Evolutionary conservation across 805 yeast genomes (phyloP), one percentile per base, ranked within the genome.

Genomic region (Wickerhamiella vanderwaltii): DNA sequence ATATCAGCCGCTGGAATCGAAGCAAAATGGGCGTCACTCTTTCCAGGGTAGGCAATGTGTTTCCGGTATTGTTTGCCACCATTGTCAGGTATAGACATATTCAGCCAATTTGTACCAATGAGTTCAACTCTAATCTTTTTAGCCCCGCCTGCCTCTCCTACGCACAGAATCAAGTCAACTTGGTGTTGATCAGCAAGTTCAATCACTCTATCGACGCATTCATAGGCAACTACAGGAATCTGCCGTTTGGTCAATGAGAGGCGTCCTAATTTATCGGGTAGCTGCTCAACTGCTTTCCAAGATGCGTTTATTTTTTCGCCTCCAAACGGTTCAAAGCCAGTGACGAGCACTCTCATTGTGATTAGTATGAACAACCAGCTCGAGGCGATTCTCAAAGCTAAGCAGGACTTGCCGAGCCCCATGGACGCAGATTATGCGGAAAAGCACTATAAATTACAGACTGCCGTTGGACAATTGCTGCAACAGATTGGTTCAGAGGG

Each of bases 401-500:
- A 23, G 18, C n/a, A 22, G 20, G 13, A 18, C 4, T 30, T 30
- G 12, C 34, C 34, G 11, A 24, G 24, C 29, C 28, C 41, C 4
- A 15, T 23, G 25, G 41, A 38, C 18, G 28, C 32, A 11, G 17
- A 19, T 4, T 38, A 38, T 16, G n/a, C 23, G 3, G 20, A 17
- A 3, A 12, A 18, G 6, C 41, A 38, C 16, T 23, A 11, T 18
- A 18, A 23, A 23, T 9, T 38, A 6, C 22, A 18, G 25, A 9
- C 15, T 3, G 20, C 20, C 18, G 25, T 16, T 2, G 23, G 17
- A 11, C 26, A 19, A 6, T 19, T 40, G 22, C 22, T 42, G 25
- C 29, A 12, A 12, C 33, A 38, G 9, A 64, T 78, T 1, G 61
- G 65, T 9, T 60, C 62, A n/a, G 58, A 76, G 13, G 66, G 75